Percentiles rank a stretch among this genome's conserved stretches.
Conservation (phyloP, 2,329 filamentous ascomycete species). For the Torrubiellomyces zombiae region DNA sequence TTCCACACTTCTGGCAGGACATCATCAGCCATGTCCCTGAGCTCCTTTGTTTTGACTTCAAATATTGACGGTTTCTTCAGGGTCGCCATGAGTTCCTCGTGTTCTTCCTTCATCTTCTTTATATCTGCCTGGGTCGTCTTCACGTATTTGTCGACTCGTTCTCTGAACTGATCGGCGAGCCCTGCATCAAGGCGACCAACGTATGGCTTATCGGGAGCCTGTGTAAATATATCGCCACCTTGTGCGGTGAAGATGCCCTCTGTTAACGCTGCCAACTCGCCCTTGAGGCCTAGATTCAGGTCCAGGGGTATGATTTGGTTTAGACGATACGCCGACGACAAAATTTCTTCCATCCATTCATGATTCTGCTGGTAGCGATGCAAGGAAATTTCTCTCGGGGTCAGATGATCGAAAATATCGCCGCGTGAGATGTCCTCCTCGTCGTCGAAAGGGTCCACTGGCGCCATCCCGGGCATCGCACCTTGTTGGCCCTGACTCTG, state of each 20-base stretch:
- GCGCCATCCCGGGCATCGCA: constrained; percentile 20
- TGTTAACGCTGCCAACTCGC: constrained; percentile 66
- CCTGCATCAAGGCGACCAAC: constrained; percentile 49
- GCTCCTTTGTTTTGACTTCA: constrained; percentile 56
- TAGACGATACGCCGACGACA: constrained; percentile 77
- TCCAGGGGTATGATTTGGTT: constrained; percentile 75
- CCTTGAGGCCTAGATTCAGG: constrained; percentile 69
- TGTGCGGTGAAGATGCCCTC: constrained; percentile 66
- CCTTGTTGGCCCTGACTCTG: constrained; percentile 21
- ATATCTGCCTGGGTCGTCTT: constrained; percentile 65
- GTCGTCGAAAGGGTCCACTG: constrained; percentile 48
- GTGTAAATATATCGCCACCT: constrained; percentile 27
- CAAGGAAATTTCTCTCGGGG: constrained; percentile 75
- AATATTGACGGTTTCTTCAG: constrained; percentile 56
- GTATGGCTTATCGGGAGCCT: constrained; percentile 39
- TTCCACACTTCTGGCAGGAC: constrained; percentile 44
- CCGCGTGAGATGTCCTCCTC: constrained; percentile 78
- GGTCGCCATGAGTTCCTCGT: constrained; percentile 58
- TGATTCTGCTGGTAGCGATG: constrained; percentile 87
- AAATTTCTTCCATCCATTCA: constrained; percentile 97
- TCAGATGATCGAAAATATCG: constrained; percentile 79
- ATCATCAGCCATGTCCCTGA: constrained; percentile 49
- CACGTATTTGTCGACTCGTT: constrained; percentile 57
- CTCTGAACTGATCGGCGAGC: constrained; percentile 72
- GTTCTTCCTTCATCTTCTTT: constrained; percentile 64